Evolutionary conservation across 306 rosid genomes (phyloP).

Genomic region (Cajanus cajan): DNA sequence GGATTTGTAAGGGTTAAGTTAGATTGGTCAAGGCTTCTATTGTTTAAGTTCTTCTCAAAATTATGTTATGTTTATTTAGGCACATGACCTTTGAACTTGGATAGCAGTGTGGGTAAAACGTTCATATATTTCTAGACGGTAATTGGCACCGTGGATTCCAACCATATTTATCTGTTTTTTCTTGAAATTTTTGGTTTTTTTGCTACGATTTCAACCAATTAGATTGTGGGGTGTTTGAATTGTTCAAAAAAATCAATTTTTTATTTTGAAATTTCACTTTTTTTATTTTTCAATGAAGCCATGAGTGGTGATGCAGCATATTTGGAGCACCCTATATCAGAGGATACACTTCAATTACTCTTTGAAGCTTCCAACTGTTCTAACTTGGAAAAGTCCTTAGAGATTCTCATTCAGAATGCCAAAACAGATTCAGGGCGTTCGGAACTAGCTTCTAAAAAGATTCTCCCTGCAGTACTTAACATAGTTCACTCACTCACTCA

Average conservation of each 20-base stretch:
- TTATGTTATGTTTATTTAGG: no score
- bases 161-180: background rate
- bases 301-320: slow-evolving; percentile 35
- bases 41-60: no score
- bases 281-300: background rate
- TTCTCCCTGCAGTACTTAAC: slow-evolving; percentile 44
- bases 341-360: slow-evolving; percentile 38
- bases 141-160: background rate
- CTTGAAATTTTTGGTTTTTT: background rate
- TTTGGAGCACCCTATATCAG: slow-evolving; percentile 39
- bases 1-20: no score
- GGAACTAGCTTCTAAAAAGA: background rate
- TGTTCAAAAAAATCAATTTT: slow-evolving; percentile 9
- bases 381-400: slow-evolving; percentile 40
- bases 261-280: slow-evolving; percentile 6
- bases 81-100: no score
- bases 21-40: no score
- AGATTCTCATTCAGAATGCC: background rate
- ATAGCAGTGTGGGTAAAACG: background rate
- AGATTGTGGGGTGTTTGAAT: background rate
- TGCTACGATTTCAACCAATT: background rate
- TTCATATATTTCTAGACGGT: background rate
- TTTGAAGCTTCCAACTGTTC: slow-evolving; percentile 44
- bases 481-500: slow-evolving; percentile 24
- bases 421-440: background rate